Evolutionary conservation across 1,139 yeast species (phyloP).

Genomic region (Pichia terricola): DNA sequence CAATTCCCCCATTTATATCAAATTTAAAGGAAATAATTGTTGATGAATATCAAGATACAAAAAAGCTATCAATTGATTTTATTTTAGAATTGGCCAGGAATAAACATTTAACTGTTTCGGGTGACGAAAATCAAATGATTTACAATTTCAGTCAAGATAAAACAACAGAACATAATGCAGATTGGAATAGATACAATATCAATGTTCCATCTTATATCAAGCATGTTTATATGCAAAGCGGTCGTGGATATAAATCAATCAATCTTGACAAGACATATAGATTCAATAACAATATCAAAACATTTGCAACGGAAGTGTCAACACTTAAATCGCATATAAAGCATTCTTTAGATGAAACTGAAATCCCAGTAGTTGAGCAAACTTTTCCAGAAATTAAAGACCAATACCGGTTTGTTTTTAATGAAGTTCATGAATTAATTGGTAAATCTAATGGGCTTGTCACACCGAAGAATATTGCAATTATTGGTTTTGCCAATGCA

Average conservation of each 20-base stretch:
- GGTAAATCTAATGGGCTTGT: constrained; percentile 38
- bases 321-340: constrained; percentile 31
- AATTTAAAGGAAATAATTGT: constrained; percentile 32
- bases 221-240: constrained; percentile 7
- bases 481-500: constrained; percentile 46
- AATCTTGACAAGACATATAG: constrained; percentile 45
- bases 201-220: constrained; percentile 4
- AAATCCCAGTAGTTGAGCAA: constrained; percentile 29
- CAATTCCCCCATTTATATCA: constrained; percentile 1
- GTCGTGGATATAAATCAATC: constrained; percentile 22
- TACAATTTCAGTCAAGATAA: constrained; percentile 53
- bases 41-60: constrained; percentile 73
- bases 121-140: constrained; percentile 67
- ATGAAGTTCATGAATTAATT: constrained; percentile 38
- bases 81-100: constrained; percentile 29
- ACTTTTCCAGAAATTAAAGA: constrained; percentile 24
- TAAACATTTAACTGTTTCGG: constrained; percentile 57
- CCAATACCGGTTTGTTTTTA: constrained; percentile 34
- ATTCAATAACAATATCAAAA: background rate
- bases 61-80: constrained; percentile 40
- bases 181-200: background rate
- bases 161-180: constrained; percentile 11
- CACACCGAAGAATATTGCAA: constrained; percentile 42
- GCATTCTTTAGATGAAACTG: constrained; percentile 11
- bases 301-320: constrained; percentile 45